Evolutionary conservation across 2,329 filamentous ascomycete species (phyloP).

Genomic region (Aspergillus pseudotamarii): DNA sequence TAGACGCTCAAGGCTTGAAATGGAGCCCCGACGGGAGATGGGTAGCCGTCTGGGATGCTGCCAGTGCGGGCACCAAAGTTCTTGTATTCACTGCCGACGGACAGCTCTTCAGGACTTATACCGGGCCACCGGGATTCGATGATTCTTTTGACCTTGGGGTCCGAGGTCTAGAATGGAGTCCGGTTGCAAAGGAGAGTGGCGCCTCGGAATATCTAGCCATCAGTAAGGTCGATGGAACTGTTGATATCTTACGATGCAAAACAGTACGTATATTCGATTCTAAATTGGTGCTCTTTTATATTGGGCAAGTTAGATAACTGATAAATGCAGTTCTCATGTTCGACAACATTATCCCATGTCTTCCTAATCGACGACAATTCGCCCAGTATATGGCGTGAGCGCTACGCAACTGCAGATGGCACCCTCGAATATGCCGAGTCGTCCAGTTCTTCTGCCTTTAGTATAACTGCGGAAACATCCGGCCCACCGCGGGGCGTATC

Average conservation of each 20-base stretch:
- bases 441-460: conserved; percentile 41
- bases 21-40: conserved; percentile 64
- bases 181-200: conserved; percentile 29
- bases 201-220: conserved; percentile 49
- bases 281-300: not conserved
- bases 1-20: conserved; percentile 60
- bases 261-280: conserved; percentile 35
- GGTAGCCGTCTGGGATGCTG: conserved; percentile 60
- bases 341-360: conserved; percentile 37
- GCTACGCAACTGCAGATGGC: conserved; percentile 30
- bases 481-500: conserved; percentile 39
- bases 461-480: conserved; percentile 32
- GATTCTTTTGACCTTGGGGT: conserved; percentile 52
- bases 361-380: conserved; percentile 34
- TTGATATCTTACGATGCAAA: conserved; percentile 50
- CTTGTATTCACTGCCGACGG: conserved; percentile 63
- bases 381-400: conserved; percentile 40
- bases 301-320: conserved; percentile 9
- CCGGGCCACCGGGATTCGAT: conserved; percentile 40
- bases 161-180: conserved; percentile 57
- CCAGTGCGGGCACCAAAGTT: conserved; percentile 54
- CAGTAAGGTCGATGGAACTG: conserved; percentile 53
- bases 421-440: conserved; percentile 40
- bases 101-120: conserved; percentile 58
- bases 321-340: conserved; percentile 35